Evolutionary conservation across 176 grass and related monocot genomes (phyloP), one percentile per base, ranked within the genome.

Genomic region (Alopecurus myosuroides): DNA sequence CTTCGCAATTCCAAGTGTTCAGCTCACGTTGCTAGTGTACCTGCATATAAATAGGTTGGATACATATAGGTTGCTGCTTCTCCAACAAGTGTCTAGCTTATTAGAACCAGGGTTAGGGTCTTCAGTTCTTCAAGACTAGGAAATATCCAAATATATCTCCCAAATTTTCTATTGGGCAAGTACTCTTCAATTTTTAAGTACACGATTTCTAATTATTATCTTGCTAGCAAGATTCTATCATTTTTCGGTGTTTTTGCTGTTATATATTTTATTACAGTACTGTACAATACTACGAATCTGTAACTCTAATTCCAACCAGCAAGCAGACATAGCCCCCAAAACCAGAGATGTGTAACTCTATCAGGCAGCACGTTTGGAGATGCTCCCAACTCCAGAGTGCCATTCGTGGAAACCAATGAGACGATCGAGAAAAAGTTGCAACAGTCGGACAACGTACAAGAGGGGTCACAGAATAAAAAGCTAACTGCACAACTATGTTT

Each of bases 401-500:
- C 37, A 3, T 6, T 39, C 5, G 37, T 6, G 22, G 20, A 37
- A 41, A 5, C 67, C 34, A 40, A 3, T 22, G 18, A 22, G 22
- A 9, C 10, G 5, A 53, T 17, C 15, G 18, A 53, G 19, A 6
- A 20, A 2, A 60, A 60, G 11, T 31, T 30, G 60, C 28, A 48
- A 3, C 70, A 29, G 41, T 28, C 23, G 6, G 2, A 25, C 44
- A 72, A 22, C 25, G 6, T 46, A 72, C 3, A 29, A 42, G 6
- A 71, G 7, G 3, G 26, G 41, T 76, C 28, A 68, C 22, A 56
- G 12, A 37, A 70, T 29, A 78, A 70, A 85, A 61, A 33, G 76
- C 58, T 85, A 80, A 67, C 68, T 81, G 45, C 2, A 78, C 35
- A 78, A 15, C 74, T 48, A 83, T 14, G 65, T 66, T 58, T 58